Percentiles rank a stretch among this genome's conserved stretches.
phyloP scores from a whole-genome alignment of 331 rosid species.

The Cydonia oblonga region DNA sequence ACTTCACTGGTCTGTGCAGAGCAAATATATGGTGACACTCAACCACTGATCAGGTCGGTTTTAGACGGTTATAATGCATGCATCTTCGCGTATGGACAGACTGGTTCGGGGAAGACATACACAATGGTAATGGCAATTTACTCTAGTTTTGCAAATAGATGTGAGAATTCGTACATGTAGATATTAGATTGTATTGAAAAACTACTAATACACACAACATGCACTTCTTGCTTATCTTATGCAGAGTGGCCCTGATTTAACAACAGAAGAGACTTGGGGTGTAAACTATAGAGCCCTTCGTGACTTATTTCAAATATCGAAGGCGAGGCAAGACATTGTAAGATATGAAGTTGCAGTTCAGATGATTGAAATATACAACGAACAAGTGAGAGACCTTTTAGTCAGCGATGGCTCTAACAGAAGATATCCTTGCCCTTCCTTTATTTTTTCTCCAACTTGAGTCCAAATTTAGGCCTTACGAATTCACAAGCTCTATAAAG shows the following conservation, averaged over 20 bases:
- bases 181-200: too few species aligned
- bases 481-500: neutral
- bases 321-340: conserved; percentile 42
- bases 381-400: conserved; percentile 91
- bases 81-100: conserved; percentile 96
- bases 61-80: conserved; percentile 88
- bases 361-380: conserved; percentile 97
- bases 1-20: conserved; percentile 38
- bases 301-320: conserved; percentile 77
- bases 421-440: conserved; percentile 67
- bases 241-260: conserved; percentile 95
- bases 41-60: conserved; percentile 70
- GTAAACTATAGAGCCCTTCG: conserved; percentile 88
- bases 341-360: conserved; percentile 94
- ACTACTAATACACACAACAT: neutral
- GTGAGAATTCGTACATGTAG: neutral
- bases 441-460: neutral
- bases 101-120: conserved; percentile 99
- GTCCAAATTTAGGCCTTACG: neutral
- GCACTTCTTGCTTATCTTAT: neutral
- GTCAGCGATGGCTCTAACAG: conserved; percentile 83
- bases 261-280: conserved; percentile 86
- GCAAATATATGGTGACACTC: conserved; percentile 86
- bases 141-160: neutral
- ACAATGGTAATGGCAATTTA: conserved; percentile 63